Base-by-base conservation (phyloP, 177 flowering plant genomes). In the Vitis hybrid region DNA sequence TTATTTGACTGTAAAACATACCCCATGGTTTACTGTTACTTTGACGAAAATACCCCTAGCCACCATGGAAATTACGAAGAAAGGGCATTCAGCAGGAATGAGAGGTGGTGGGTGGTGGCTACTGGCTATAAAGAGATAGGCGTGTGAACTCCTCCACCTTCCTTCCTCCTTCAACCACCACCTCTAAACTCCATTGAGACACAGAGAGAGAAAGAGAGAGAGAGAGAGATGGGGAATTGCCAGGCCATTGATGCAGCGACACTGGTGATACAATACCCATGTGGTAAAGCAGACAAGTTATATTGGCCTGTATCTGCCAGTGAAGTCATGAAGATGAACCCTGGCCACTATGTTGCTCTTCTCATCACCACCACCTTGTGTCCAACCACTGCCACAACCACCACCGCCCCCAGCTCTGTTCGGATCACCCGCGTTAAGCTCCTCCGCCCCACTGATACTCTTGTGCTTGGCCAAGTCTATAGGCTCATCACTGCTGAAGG, bases 181-280 rank as follows among this genome's bases (percentile, higher is more conserved):
- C 45, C 10, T 5, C 52, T 51, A 39, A 39, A 1, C 33, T 20
- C 48, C n/a, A 1, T 16, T 9, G 56, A 11, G 2, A 53, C 45
- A 55, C 15, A 15, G 18, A 70, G 33, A 39, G 45, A 51, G 16
- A 45, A 31, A 19, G 20, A 19, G 72, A 62, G 68, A 71, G 64
- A 60, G 68, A 71, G 64, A 74, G 67, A 19, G 59, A 94, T 92
- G 97, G 97, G 99, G 45, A 95, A 95, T 68, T 95, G 99, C 70
- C 99, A 95, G 75, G 99, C 99, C 15, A 81, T 92, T 10, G 99
- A 95, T 65, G 76, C 93, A 13, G 97, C 97, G 14, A 82, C 87
- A 2, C 75, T 88, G 65, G 88, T 86, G 58, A 79, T 95, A 52
- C 97, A 95, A 71, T 92, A 90, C 76, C 94, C 97, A 19, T 60